Evolutionary conservation across 805 yeast genomes (phyloP), one percentile per base, ranked within the genome.

Genomic region (Cyberlindnera mississippiensis): DNA sequence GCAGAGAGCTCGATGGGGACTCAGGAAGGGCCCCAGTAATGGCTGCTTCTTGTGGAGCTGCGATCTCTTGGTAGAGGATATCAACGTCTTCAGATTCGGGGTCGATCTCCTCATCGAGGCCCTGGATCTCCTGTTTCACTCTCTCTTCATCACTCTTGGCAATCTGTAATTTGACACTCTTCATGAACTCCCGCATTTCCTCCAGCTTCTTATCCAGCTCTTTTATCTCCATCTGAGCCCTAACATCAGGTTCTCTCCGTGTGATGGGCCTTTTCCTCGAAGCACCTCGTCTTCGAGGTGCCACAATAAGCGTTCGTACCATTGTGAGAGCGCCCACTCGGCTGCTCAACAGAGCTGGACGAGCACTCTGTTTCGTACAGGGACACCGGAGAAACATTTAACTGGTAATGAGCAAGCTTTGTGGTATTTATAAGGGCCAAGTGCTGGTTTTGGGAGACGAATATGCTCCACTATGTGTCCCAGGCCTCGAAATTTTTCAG

Each of bases 11-110:
- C 24, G 37, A 13, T 33, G 26, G 2, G 29, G 33, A 22, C 41
- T 36, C 7, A n/a, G 28, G 8, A 8, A 17, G 9, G 31, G 12
- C n/a, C n/a, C n/a, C 31, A 34, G 13, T n/a, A 11, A 13, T 11
- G 12, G 29, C 39, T 36, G 7, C 36, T 4, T 6, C 24, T 11
- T 19, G 26, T 6, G 4, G 22, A 14, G 4, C 32, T 38, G 14
- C 27, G 17, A 50, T 26, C 28, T 50, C 56, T 5, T 40, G 40
- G 14, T 55, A 52, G 3, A 55, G 13, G 8, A 41, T 36, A 19
- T 53, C 53, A 14, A 51, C 44, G 24, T 54, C 59, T 16, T 47
- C 54, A 2, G 43, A 42, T 6, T 51, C 58, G 12, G 44, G 35
- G 27, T 46, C 57, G 3, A 42, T 29, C 2, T 43, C 36, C 19